These are phyloP conservation scores for Fulvia fulva DNA, from an alignment of 2,329 filamentous ascomycete species.

Conservation along the genomic window DNA sequence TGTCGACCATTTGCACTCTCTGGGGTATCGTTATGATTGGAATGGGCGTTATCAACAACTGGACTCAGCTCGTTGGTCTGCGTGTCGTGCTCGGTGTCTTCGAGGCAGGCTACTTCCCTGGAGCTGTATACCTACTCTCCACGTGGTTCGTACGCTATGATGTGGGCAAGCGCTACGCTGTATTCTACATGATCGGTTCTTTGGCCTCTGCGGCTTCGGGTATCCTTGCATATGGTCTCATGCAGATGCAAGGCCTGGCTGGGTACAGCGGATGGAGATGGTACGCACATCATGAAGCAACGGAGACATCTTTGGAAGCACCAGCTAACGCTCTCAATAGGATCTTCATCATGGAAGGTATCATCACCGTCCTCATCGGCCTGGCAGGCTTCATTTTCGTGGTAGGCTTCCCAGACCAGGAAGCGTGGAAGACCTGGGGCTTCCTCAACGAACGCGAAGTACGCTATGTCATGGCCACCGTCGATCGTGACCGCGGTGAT, in stretches of 20 bases:
- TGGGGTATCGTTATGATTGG: constrained; percentile 59
- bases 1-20: constrained; percentile 35
- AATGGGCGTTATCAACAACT: constrained; percentile 57
- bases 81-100: constrained; percentile 58
- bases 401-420: background rate
- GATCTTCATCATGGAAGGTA: constrained; percentile 2
- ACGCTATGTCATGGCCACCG: constrained; percentile 43
- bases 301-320: background rate
- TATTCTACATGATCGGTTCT: constrained; percentile 46
- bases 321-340: background rate
- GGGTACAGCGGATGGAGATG: constrained; percentile 41
- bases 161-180: constrained; percentile 33
- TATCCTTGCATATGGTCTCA: constrained; percentile 32
- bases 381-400: background rate
- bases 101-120: constrained; percentile 51
- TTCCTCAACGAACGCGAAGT: constrained; percentile 43
- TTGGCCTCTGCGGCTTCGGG: constrained; percentile 43
- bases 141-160: constrained; percentile 20
- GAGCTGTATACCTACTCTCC: constrained; percentile 27
- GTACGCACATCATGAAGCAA: constrained; percentile 23
- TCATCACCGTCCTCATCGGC: background rate
- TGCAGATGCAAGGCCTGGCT: constrained; percentile 45
- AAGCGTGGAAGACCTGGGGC: background rate
- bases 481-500: constrained; percentile 49
- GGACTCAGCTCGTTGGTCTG: constrained; percentile 49